Evolutionary conservation across 208 protist genomes (phyloP), one percentile per base, ranked within the genome.

Genomic region (Paratrypanosoma confusum): DNA sequence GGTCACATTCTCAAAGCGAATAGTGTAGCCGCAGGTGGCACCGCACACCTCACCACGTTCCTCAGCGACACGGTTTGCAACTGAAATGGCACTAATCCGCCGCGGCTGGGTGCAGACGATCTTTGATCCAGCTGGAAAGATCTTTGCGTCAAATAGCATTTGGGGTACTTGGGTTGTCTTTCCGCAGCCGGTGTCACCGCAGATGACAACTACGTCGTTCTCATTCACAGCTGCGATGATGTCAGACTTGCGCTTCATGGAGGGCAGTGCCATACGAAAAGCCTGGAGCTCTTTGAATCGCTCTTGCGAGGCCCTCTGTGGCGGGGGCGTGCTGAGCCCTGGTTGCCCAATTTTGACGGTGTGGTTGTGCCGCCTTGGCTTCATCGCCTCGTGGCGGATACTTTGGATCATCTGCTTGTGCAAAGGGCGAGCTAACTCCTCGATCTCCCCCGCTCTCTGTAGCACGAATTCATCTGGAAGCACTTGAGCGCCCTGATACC

Each of bases 131-230:
- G 65, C 75, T 27, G 43, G 46, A 48, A 87, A 83, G 42, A 88
- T 70, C 7, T 64, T 50, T 1, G 70, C 27, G 46, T 91, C 77
- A 36, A 75, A 72, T 14, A 91, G 51, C 21, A 88, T 34, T 50
- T 93, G 84, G 17, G 88, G 81, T 37, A 96, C 89, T 67, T 96
- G 91, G 13, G 95, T 99, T 3, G 90, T 98, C 57, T 99, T 99
- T 27, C 97, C 96, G 24, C 86, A 97, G 21, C 97, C 97, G 2
- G 97, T 99, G 41, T 98, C 96, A 23, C 96, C 96, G 46, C 96
- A 92, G 3, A 98, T 67, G 26, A 94, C 50, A 26, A 82, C 45
- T 2, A 90, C 72, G 43, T 63, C 56, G 31, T 79, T 87, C 0
- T 65, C 41, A 16, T 46, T 47, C n/a, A 94, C 60, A 11, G 60